These are phyloP conservation scores for Cavenderia fasciculata DNA, from an alignment of 78 protist species.

Conservation along the genomic window DNA sequence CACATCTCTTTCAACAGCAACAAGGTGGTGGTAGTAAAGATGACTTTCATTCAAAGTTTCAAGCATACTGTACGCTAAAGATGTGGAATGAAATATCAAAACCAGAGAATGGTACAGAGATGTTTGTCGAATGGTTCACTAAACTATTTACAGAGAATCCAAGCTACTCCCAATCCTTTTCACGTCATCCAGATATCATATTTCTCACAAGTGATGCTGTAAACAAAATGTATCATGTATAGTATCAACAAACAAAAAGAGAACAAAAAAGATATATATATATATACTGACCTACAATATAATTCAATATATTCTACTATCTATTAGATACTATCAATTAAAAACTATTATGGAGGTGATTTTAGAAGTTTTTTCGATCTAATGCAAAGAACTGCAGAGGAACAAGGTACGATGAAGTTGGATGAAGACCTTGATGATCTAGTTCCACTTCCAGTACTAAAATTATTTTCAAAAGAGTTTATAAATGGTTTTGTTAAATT, in stretches of 20 bases:
- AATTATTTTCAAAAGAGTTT: conserved; percentile 74
- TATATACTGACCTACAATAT: not conserved
- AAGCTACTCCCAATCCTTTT: conserved; percentile 30
- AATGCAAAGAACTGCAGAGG: conserved; percentile 82
- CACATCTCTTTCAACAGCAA: conserved; percentile 31
- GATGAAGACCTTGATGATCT: conserved; percentile 79
- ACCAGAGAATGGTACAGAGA: conserved; percentile 23
- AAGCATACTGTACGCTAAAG: conserved; percentile 77
- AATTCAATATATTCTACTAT: not conserved
- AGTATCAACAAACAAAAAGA: not conserved
- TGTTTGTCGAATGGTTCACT: conserved; percentile 81
- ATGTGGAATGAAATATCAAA: conserved; percentile 83
- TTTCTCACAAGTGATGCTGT: conserved; percentile 70
- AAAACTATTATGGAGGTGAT: conserved; percentile 74
- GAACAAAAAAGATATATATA: not conserved
- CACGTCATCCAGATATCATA: not conserved
- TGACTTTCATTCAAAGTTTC: conserved; percentile 81
- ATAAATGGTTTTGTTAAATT: conserved; percentile 74
- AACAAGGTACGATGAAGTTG: conserved; percentile 60
- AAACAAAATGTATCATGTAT: conserved; percentile 73
- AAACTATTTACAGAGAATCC: conserved; percentile 65
- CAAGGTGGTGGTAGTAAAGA: conserved; percentile 74
- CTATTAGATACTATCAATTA: conserved; percentile 76
- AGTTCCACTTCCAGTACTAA: conserved; percentile 53
- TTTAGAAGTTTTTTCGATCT: conserved; percentile 75